A percentile compares a stretch with the other conserved stretches of the same genome.
Conservation (phyloP, 2,329 filamentous ascomycete genomes). For the Cercospora nicotianae region DNA sequence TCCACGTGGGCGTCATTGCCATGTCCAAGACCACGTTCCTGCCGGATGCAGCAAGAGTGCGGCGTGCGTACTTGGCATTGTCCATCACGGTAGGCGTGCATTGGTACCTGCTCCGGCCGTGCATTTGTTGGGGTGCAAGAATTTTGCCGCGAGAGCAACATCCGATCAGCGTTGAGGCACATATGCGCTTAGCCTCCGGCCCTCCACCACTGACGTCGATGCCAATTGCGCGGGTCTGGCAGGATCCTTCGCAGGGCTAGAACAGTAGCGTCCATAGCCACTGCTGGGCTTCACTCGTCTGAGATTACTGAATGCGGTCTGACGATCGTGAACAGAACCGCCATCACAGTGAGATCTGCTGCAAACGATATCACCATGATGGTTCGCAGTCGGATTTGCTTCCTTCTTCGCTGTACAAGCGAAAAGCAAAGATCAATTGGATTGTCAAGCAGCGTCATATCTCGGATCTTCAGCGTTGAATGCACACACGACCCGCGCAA, state of each 20-base stretch:
- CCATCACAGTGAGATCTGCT: neutral
- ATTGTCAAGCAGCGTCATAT: neutral
- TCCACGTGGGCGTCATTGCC: constrained; percentile 13
- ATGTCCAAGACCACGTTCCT: constrained; percentile 9
- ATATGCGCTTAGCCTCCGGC: neutral
- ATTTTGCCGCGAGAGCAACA: neutral
- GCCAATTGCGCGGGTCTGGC: neutral
- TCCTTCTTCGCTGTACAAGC: neutral
- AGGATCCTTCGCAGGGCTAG: neutral
- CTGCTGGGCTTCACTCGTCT: neutral
- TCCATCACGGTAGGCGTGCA: constrained; percentile 14
- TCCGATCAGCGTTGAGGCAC: neutral
- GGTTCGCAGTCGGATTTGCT: neutral
- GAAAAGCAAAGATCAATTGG: neutral
- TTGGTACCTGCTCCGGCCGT: neutral
- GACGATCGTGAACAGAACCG: neutral
- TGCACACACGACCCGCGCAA: neutral
- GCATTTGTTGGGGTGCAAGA: constrained; percentile 8
- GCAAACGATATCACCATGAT: neutral
- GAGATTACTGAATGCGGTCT: neutral
- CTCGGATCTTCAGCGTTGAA: neutral
- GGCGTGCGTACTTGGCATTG: constrained; percentile 11
- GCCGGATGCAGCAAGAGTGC: constrained; percentile 10
- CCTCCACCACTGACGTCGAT: neutral
- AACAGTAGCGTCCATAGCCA: neutral